phyloP scores from a whole-genome alignment of 169 alveolate genomes.

The Cryptosporidium felis region DNA sequence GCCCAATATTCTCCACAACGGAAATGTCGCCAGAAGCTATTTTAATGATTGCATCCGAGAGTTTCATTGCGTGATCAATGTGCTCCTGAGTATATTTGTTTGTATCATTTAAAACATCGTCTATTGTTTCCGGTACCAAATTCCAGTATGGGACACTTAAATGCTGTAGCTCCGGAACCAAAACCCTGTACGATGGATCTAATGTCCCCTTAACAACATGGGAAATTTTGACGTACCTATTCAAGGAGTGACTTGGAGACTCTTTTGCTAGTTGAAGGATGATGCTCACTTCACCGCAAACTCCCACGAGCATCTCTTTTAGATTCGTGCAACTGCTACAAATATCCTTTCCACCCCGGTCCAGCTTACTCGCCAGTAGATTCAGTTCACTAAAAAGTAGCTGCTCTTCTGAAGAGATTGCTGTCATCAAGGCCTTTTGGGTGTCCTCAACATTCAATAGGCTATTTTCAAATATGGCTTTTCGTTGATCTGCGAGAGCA shows the following conservation, averaged over 20 bases:
- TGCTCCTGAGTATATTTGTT: constrained; percentile 55
- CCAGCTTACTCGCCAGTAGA: constrained; percentile 14
- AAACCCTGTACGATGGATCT: constrained; percentile 56
- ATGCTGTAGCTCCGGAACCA: constrained; percentile 69
- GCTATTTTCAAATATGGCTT: constrained; percentile 27
- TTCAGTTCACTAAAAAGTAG: constrained; percentile 17
- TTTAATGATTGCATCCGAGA: constrained; percentile 51
- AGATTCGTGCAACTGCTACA: constrained; percentile 36
- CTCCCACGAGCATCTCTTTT: constrained; percentile 26
- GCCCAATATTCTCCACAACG: constrained; percentile 45
- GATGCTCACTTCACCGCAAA: constrained; percentile 68
- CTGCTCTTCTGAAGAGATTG: constrained; percentile 46
- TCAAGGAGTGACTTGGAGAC: constrained; percentile 55
- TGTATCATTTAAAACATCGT: constrained; percentile 45
- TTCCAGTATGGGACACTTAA: constrained; percentile 70
- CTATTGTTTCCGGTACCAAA: constrained; percentile 1
- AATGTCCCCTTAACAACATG: constrained; percentile 66
- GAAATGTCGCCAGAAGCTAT: constrained; percentile 59
- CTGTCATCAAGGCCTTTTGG: constrained; percentile 43
- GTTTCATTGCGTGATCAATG: constrained; percentile 47
- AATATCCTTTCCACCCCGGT: constrained; percentile 59
- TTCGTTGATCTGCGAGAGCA: constrained; percentile 40
- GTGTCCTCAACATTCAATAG: constrained; percentile 49
- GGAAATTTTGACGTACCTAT: constrained; percentile 56
- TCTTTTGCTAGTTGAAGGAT: constrained; percentile 60